Percentiles rank a stretch among this genome's conserved stretches.
phyloP scores from a whole-genome alignment of 345 rosid genomes.

The Luvunga scandens region DNA sequence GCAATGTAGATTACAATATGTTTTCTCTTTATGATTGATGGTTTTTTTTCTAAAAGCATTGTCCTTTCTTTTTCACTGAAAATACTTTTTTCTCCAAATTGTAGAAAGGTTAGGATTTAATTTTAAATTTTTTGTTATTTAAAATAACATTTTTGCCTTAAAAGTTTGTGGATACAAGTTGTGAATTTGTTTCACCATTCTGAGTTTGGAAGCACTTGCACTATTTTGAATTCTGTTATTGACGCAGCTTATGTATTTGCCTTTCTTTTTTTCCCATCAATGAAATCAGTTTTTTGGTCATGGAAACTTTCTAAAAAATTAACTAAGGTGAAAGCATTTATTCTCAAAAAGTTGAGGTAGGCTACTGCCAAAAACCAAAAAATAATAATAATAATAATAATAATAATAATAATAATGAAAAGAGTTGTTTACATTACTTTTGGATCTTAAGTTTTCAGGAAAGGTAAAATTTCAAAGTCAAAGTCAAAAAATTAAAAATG shows the following conservation, averaged over 20 bases:
- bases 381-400: too few species aligned
- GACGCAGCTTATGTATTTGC: not conserved
- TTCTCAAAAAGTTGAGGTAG: not conserved
- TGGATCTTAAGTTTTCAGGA: not conserved
- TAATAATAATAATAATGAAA: too few species aligned
- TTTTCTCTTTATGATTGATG: not conserved
- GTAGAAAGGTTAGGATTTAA: too few species aligned
- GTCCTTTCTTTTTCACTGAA: not conserved
- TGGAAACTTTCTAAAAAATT: not conserved
- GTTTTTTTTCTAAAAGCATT: too few species aligned
- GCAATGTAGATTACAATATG: not conserved
- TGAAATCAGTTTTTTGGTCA: not conserved
- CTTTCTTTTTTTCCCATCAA: not conserved
- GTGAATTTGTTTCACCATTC: not conserved
- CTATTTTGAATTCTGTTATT: not conserved
- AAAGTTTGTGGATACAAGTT: not conserved
- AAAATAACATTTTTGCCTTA: not conserved
- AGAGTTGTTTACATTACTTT: not conserved
- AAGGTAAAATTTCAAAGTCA: not conserved
- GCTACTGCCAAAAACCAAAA: not conserved
- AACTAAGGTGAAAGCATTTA: not conserved
- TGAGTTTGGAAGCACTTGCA: not conserved
- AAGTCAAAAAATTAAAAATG: too few species aligned
- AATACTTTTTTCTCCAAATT: not conserved
- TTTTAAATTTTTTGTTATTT: not conserved